These are phyloP conservation scores for Berberis thunbergii DNA, from an alignment of 164 flowering plant genomes.

Conservation along the genomic window DNA sequence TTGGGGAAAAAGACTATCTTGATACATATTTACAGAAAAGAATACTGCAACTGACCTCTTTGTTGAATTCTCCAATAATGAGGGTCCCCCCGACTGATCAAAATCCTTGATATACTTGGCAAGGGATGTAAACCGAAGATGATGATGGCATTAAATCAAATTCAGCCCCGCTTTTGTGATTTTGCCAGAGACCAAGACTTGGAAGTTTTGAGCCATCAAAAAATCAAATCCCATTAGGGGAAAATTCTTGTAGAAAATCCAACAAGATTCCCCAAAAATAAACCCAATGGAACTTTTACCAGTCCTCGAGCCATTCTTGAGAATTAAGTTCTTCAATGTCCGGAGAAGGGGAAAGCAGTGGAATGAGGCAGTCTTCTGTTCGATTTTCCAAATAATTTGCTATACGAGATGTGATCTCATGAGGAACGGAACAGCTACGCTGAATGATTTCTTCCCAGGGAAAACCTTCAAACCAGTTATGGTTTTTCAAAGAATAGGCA, in stretches of 20 bases:
- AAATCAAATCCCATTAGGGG: background rate
- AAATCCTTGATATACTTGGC: too few species aligned
- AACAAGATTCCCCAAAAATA: background rate
- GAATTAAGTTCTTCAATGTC: constrained; percentile 35
- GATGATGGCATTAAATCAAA: too few species aligned
- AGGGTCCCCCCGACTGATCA: background rate
- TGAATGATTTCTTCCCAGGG: constrained; percentile 56
- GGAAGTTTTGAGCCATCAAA: background rate
- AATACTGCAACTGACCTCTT: background rate
- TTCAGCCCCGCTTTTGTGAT: background rate
- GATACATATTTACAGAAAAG: constrained; percentile 7
- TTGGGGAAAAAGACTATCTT: background rate
- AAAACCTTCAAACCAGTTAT: constrained; percentile 68
- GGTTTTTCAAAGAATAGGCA: constrained; percentile 54
- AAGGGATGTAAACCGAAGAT: too few species aligned
- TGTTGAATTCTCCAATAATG: background rate
- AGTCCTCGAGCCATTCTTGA: constrained; percentile 86
- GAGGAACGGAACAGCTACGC: constrained; percentile 45
- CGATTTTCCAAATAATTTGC: constrained; percentile 46
- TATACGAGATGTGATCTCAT: constrained; percentile 56
- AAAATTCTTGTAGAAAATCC: too few species aligned
- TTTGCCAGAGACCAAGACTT: background rate
- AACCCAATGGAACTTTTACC: constrained; percentile 35
- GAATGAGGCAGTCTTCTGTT: constrained; percentile 28
- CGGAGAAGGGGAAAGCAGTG: constrained; percentile 26